phyloP scores from a whole-genome alignment of 1,284 basidiomycete genomes.

The Moniliella sp. region DNA sequence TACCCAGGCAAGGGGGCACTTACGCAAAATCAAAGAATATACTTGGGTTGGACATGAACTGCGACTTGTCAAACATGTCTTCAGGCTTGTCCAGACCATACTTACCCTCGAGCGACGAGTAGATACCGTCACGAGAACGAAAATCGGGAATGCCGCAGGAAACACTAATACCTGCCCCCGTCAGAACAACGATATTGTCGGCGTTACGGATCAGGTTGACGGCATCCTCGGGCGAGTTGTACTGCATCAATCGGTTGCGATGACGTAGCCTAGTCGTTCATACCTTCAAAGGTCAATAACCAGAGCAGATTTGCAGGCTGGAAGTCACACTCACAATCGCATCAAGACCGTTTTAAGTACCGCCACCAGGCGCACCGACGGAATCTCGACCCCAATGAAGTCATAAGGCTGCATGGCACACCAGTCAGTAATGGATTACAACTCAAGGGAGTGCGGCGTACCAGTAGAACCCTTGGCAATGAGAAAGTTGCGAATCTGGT shows the following conservation, averaged over 20 bases:
- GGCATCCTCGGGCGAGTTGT: slow-evolving; percentile 65
- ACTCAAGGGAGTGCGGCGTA: not conserved
- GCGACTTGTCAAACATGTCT: slow-evolving; percentile 48
- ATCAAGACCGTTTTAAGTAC: not conserved
- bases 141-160: slow-evolving; percentile 32
- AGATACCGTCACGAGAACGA: slow-evolving; percentile 27
- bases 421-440: not conserved
- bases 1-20: not conserved
- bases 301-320: not conserved
- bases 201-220: slow-evolving; percentile 50
- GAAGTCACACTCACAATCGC: too few species aligned
- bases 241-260: slow-evolving; percentile 51
- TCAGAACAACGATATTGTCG: slow-evolving; percentile 60
- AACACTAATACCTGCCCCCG: slow-evolving; percentile 49
- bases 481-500: not conserved
- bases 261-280: slow-evolving; percentile 36
- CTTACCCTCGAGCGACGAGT: slow-evolving; percentile 37
- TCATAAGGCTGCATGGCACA: not conserved
- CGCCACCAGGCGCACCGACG: not conserved
- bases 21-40: slow-evolving; percentile 43
- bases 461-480: not conserved
- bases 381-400: not conserved
- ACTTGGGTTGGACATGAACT: slow-evolving; percentile 1
- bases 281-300: not conserved
- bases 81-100: slow-evolving; percentile 85